Base-by-base conservation (phyloP, 208 protist genomes). In the Trypanosoma rangeli region DNA sequence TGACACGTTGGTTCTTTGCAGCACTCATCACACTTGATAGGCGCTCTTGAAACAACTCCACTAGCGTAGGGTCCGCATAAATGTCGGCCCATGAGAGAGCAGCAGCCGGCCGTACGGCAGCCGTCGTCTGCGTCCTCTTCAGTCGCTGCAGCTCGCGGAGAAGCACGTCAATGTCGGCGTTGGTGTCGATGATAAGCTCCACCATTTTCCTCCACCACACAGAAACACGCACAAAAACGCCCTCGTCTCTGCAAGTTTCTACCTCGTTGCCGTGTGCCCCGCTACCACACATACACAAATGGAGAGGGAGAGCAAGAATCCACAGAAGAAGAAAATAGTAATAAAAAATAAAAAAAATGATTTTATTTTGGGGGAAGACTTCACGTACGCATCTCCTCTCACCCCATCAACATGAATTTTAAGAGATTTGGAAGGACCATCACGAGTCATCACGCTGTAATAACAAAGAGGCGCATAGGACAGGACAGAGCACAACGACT, bases 11-110 rank as follows among this genome's bases (percentile, higher is more conserved):
- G 33, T 37, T 64, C 44, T 76, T 76, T 7, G 62, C 61, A 0
- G 70, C 70, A 57, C 56, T 70, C 70, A 76, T 76, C 35, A 68
- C 56, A 68, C 60, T 68, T 35, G 60, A 55, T 1, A 76, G 53
- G 37, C 62, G 60, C 48, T 68, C 70, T 15, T 68, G 60, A 68
- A 76, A 76, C 22, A 65, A 48, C 18, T 61, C 28, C 35, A 42
- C 22, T 3, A 76, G 5, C 0, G 39, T 50, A 2, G 49, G 12
- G 37, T 76, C 70, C 0, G 1, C n/a, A 54, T 48, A 68, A 20
- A 76, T 42, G 29, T 65, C 70, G 5, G 46, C 37, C 70, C 70
- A 76, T 13, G 16, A 1, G 5, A 76, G 22, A 52, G 44, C 22
- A 42, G 31, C 26, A 24, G 13, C 24, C 20, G 52, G 37, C 20